A percentile compares a stretch with the other conserved stretches of the same genome.
These are phyloP conservation scores for Paratinospora sagittata DNA, from an alignment of 164 flowering plant species.

Conservation along the genomic window DNA sequence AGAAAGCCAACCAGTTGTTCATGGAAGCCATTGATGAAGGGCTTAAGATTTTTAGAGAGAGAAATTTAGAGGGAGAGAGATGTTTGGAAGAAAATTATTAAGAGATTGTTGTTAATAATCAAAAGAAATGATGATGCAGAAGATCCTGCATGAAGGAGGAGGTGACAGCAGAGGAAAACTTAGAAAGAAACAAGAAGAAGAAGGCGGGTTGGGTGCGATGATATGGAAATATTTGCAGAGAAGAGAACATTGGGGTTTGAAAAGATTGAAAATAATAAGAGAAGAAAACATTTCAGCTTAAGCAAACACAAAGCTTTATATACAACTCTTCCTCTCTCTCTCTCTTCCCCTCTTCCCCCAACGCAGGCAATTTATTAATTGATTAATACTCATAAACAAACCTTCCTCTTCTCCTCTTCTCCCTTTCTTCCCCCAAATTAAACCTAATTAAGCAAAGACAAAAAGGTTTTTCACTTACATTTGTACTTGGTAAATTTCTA, in stretches of 20 bases:
- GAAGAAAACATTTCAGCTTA: constrained; percentile 33
- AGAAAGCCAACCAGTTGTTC: constrained; percentile 90
- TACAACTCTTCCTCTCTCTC: constrained; percentile 23
- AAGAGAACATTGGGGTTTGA: constrained; percentile 20
- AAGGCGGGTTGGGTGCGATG: constrained; percentile 9
- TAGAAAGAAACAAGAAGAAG: constrained; percentile 12
- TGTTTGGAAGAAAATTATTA: background rate
- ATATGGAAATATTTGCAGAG: constrained; percentile 15
- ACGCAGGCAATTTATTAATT: background rate
- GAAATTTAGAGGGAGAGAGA: background rate
- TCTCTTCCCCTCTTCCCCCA: constrained; percentile 12
- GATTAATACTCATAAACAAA: background rate
- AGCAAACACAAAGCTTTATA: constrained; percentile 31
- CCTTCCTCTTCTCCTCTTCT: background rate
- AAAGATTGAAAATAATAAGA: constrained; percentile 24
- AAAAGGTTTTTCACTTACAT: background rate
- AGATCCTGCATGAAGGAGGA: constrained; percentile 36
- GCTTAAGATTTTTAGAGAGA: background rate
- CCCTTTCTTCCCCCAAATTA: background rate
- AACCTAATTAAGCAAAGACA: background rate
- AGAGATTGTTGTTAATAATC: background rate
- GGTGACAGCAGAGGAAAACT: background rate
- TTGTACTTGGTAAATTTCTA: background rate
- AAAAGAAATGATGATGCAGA: background rate
- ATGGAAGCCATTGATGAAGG: constrained; percentile 43